Evolutionary conservation across 768 basidiomycete species (phyloP).

Genomic region (Lactarius sanguifluus): DNA sequence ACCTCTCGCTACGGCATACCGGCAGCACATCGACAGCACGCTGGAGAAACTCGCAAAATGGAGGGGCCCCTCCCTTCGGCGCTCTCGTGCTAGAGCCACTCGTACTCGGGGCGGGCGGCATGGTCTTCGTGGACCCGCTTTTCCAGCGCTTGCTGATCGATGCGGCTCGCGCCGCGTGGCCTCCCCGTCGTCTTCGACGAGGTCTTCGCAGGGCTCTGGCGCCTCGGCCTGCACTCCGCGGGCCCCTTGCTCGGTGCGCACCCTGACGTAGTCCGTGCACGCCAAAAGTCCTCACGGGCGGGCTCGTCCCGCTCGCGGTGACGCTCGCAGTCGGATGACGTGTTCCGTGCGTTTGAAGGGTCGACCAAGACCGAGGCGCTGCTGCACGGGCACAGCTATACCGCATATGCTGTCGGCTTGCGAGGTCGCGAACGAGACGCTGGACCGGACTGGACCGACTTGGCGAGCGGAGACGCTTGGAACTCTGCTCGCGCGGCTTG

Average conservation of each 20-base stretch:
- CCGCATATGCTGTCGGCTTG: conserved; percentile 94
- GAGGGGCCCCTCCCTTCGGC: conserved; percentile 49
- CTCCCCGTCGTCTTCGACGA: conserved; percentile 95
- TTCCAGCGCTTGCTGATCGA: conserved; percentile 90
- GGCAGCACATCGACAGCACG: conserved; percentile 51
- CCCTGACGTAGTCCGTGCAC: conserved; percentile 89
- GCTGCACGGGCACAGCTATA: conserved; percentile 94
- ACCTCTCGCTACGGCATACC: conserved; percentile 64
- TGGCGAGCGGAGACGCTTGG: conserved; percentile 56
- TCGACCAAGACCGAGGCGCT: conserved; percentile 80
- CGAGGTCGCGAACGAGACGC: conserved; percentile 81
- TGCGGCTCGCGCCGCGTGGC: conserved; percentile 68
- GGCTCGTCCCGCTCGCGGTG: conserved; percentile 80
- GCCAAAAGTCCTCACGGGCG: conserved; percentile 96
- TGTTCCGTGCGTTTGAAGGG: conserved; percentile 79
- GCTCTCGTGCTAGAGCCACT: conserved; percentile 90
- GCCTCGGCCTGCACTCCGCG: conserved; percentile 70
- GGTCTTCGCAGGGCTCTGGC: conserved; percentile 91
- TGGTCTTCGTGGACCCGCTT: conserved; percentile 96
- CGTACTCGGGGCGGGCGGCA: conserved; percentile 93
- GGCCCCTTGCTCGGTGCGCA: conserved; percentile 63
- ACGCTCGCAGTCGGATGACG: conserved; percentile 76
- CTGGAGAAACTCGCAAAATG: conserved; percentile 47
- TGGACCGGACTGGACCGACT: conserved; percentile 63
- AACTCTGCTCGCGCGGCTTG: conserved; percentile 57